These are phyloP conservation scores for Bretschneidera sinensis DNA, from an alignment of 345 rosid species.

Conservation along the genomic window DNA sequence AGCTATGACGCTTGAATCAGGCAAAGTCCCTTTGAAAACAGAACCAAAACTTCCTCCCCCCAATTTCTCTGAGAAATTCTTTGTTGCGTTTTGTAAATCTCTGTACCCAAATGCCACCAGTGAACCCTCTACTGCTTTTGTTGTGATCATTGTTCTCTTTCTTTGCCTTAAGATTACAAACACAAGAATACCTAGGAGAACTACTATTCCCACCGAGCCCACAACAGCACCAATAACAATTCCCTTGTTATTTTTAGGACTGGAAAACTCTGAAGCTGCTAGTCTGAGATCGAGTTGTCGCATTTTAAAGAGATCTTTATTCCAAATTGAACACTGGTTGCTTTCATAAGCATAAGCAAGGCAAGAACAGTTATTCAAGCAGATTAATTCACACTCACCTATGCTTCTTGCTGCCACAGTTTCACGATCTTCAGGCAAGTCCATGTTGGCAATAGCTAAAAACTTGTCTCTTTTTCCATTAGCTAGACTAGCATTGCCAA, in stretches of 20 bases:
- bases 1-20: conserved; percentile 60
- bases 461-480: conserved; percentile 35
- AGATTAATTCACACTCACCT: conserved; percentile 36
- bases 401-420: conserved; percentile 16
- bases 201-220: conserved; percentile 28
- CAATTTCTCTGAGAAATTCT: conserved; percentile 66
- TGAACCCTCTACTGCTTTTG: conserved; percentile 51
- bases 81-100: conserved; percentile 63
- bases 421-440: conserved; percentile 19
- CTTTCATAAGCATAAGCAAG: conserved; percentile 50
- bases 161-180: conserved; percentile 31
- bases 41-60: conserved; percentile 93
- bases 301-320: conserved; percentile 38
- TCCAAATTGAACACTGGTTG: conserved; percentile 50
- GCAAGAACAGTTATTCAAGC: conserved; percentile 58
- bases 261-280: conserved; percentile 60
- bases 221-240: conserved; percentile 34
- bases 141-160: conserved; percentile 17
- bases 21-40: conserved; percentile 68
- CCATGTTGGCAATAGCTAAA: conserved; percentile 13
- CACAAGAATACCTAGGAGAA: conserved; percentile 25
- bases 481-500: conserved; percentile 12
- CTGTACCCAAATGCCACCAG: conserved; percentile 58
- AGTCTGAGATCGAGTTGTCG: conserved; percentile 47
- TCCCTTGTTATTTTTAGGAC: conserved; percentile 28